A percentile compares a stretch with the other conserved stretches of the same genome.
These are phyloP conservation scores for Neurospora tetraspora DNA, from an alignment of 495 filamentous ascomycete species.

Conservation along the genomic window DNA sequence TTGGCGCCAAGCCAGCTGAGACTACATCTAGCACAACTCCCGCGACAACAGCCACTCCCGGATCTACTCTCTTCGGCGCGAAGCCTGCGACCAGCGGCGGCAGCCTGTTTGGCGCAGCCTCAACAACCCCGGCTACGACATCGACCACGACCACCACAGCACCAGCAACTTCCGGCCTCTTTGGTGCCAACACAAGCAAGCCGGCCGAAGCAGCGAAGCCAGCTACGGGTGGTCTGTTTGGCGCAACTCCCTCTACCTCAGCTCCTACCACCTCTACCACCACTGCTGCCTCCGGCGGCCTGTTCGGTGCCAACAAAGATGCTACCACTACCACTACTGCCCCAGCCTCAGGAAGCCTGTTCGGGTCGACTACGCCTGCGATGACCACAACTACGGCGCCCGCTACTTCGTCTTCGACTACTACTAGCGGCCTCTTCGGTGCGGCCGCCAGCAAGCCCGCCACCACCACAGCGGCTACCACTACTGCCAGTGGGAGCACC, in stretches of 20 bases:
- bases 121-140: slow-evolving; percentile 14
- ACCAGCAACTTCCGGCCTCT: slow-evolving; percentile 2
- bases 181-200: slow-evolving; percentile 18
- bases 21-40: neutral
- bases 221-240: neutral
- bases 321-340: neutral
- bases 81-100: neutral
- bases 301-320: slow-evolving; percentile 4
- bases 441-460: slow-evolving; percentile 9
- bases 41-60: neutral
- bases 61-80: neutral
- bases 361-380: slow-evolving; percentile 3
- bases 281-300: neutral
- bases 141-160: slow-evolving; percentile 3
- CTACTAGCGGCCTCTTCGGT: slow-evolving; percentile 10
- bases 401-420: neutral
- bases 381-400: slow-evolving; percentile 10
- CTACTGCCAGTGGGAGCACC: neutral
- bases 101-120: neutral
- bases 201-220: slow-evolving; percentile 4
- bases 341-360: neutral
- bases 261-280: neutral
- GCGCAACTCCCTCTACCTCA: neutral
- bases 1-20: neutral
- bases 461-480: slow-evolving; percentile 2